These are phyloP conservation scores for Pichia sporocuriosa DNA, from an alignment of 805 yeast species.

Conservation along the genomic window DNA sequence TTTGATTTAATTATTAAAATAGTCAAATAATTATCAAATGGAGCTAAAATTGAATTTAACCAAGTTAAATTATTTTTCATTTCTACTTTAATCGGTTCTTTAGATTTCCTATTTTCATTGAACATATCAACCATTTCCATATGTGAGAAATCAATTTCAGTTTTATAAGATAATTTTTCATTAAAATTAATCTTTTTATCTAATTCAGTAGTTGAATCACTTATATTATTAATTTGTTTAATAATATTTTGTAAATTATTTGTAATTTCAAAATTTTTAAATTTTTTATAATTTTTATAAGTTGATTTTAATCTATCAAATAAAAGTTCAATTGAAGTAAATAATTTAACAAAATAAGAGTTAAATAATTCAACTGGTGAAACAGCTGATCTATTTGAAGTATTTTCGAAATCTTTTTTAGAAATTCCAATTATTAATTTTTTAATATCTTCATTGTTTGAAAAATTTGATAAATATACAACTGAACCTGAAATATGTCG, in stretches of 20 bases:
- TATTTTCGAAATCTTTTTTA: slow-evolving; percentile 17
- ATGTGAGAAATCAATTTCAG: slow-evolving; percentile 22
- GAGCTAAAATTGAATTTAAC: slow-evolving; percentile 37
- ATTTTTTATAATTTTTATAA: slow-evolving; percentile 18
- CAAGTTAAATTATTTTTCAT: slow-evolving; percentile 29
- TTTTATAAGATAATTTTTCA: slow-evolving; percentile 25
- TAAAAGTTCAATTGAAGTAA: slow-evolving; percentile 26
- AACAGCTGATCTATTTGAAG: slow-evolving; percentile 22
- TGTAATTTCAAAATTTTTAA: slow-evolving; percentile 11
- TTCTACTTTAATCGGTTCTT: slow-evolving; percentile 22
- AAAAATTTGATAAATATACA: slow-evolving; percentile 25
- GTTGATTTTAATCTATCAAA: slow-evolving; percentile 20
- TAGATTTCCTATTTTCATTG: slow-evolving; percentile 20
- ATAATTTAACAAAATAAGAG: slow-evolving; percentile 26
- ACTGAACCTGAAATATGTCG: slow-evolving; percentile 25
- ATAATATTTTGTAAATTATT: slow-evolving; percentile 17
- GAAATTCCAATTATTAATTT: slow-evolving; percentile 20
- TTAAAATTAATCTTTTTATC: slow-evolving; percentile 27
- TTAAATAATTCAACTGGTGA: slow-evolving; percentile 25
- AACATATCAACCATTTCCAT: slow-evolving; percentile 29
- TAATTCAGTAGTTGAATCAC: slow-evolving; percentile 27
- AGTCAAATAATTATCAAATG: slow-evolving; percentile 31
- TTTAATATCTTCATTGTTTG: slow-evolving; percentile 22
- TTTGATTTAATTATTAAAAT: slow-evolving; percentile 17
- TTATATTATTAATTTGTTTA: slow-evolving; percentile 21